phyloP scores from a whole-genome alignment of 257 asterid genomes.

The Linderniella brevidens region DNA sequence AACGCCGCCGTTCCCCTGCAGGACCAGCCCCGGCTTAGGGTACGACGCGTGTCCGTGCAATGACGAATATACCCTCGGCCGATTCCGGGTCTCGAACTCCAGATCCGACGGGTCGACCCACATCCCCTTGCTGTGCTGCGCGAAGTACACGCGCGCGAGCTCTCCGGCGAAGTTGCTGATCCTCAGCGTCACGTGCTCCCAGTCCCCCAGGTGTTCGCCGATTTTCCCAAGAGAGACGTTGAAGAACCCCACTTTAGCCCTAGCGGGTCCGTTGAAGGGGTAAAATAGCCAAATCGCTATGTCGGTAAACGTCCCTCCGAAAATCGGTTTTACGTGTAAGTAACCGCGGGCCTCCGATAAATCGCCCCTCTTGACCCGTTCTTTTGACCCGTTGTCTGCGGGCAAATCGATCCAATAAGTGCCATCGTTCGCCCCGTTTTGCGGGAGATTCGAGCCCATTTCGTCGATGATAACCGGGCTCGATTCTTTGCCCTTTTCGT shows the following conservation, averaged over 20 bases:
- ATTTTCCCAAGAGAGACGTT: conserved; percentile 39
- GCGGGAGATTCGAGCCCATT: conserved; percentile 68
- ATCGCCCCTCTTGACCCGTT: conserved; percentile 37
- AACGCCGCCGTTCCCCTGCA: conserved; percentile 34
- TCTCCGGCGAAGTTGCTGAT: conserved; percentile 71
- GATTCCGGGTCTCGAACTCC: conserved; percentile 36
- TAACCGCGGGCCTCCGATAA: conserved; percentile 37
- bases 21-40: conserved; percentile 20
- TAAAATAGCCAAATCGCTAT: conserved; percentile 60
- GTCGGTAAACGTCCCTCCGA: conserved; percentile 65
- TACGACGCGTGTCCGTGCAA: conserved; percentile 55
- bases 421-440: conserved; percentile 56
- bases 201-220: conserved; percentile 85
- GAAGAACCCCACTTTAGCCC: conserved; percentile 38
- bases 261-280: conserved; percentile 77
- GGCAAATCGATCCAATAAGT: conserved; percentile 74
- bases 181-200: conserved; percentile 83
- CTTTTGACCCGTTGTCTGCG: conserved; percentile 13
- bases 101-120: conserved; percentile 47
- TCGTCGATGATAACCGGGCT: conserved; percentile 32
- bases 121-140: conserved; percentile 45
- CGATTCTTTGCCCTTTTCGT: conserved; percentile 43
- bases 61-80: conserved; percentile 42
- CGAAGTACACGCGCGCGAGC: conserved; percentile 32
- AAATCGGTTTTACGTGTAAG: conserved; percentile 49